phyloP scores from a whole-genome alignment of 495 filamentous ascomycete genomes.

The Penicillium ochrochloron region DNA sequence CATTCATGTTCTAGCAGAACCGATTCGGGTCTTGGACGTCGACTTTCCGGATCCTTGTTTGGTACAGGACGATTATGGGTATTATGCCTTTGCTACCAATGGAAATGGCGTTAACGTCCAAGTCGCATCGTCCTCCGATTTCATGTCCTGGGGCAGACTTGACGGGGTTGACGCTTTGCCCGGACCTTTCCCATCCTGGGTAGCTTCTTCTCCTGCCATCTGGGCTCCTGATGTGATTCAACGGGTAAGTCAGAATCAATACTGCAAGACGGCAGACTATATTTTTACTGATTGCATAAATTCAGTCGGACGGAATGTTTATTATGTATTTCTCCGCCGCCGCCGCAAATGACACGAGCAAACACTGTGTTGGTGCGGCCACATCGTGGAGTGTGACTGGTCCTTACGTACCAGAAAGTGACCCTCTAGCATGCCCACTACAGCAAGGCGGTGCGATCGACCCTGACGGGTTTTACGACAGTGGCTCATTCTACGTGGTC shows the following conservation, averaged over 20 bases:
- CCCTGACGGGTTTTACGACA: constrained; percentile 35
- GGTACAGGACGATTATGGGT: background rate
- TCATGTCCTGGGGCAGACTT: constrained; percentile 8
- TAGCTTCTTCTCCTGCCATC: constrained; percentile 24
- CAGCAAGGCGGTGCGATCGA: constrained; percentile 43
- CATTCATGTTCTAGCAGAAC: background rate
- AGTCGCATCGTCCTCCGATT: background rate
- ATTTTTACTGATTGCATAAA: background rate
- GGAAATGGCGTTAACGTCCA: constrained; percentile 1
- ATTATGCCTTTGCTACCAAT: background rate
- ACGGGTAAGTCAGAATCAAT: constrained; percentile 12
- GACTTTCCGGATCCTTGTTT: constrained; percentile 1
- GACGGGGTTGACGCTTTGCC: constrained; percentile 30
- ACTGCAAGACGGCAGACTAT: background rate
- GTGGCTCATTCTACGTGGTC: constrained; percentile 35
- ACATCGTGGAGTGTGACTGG: constrained; percentile 39
- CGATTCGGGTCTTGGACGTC: background rate
- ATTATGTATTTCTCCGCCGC: constrained; percentile 44
- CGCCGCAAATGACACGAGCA: constrained; percentile 17
- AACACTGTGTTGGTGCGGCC: constrained; percentile 48
- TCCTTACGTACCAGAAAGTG: constrained; percentile 34
- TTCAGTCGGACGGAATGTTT: constrained; percentile 19
- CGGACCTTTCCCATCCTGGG: constrained; percentile 29
- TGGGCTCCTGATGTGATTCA: constrained; percentile 55
- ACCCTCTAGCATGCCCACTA: constrained; percentile 33